Percentiles rank a stretch among this genome's conserved stretches.
These are phyloP conservation scores for Alternaria ventricosa DNA, from an alignment of 2,329 filamentous ascomycete genomes.

Conservation along the genomic window DNA sequence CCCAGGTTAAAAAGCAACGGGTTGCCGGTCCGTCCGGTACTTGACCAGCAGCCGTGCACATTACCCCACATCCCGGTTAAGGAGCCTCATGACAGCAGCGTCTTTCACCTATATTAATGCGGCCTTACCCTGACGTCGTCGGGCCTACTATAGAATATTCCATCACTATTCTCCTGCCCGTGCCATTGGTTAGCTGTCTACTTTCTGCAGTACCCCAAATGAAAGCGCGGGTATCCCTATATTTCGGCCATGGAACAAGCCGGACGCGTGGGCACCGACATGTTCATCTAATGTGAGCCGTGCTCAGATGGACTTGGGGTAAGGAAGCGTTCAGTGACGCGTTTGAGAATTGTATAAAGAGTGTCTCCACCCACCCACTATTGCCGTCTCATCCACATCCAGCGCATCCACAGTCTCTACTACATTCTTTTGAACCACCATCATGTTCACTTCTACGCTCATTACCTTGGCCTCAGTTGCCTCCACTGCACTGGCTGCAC, in stretches of 20 bases:
- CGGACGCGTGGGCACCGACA: slow-evolving; percentile 11
- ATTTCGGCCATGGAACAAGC: slow-evolving; percentile 20
- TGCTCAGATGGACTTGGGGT: neutral
- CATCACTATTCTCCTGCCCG: slow-evolving; percentile 17
- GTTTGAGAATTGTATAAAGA: slow-evolving; percentile 22
- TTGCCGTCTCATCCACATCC: neutral
- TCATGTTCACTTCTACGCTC: slow-evolving; percentile 34
- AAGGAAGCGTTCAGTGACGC: neutral
- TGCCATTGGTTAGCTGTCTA: slow-evolving; percentile 20
- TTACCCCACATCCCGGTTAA: slow-evolving; percentile 18
- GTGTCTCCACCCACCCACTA: neutral
- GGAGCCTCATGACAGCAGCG: slow-evolving; percentile 11
- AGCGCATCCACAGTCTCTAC: slow-evolving; percentile 9
- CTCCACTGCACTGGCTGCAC: slow-evolving; percentile 35
- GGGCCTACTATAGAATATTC: slow-evolving; percentile 33
- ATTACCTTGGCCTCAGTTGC: slow-evolving; percentile 29
- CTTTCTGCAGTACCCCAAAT: slow-evolving; percentile 4
- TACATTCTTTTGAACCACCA: slow-evolving; percentile 4
- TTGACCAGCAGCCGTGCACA: slow-evolving; percentile 10
- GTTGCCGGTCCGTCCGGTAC: slow-evolving; percentile 16
- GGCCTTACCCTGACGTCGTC: slow-evolving; percentile 15
- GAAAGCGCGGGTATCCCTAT: slow-evolving; percentile 20
- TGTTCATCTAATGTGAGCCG: slow-evolving; percentile 12
- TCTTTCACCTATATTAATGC: slow-evolving; percentile 22
- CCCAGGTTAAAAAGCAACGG: slow-evolving; percentile 3